A percentile compares a stretch with the other conserved stretches of the same genome.
These are phyloP conservation scores for Annulohypoxylon truncatum DNA, from an alignment of 2,329 filamentous ascomycete species.

Conservation along the genomic window DNA sequence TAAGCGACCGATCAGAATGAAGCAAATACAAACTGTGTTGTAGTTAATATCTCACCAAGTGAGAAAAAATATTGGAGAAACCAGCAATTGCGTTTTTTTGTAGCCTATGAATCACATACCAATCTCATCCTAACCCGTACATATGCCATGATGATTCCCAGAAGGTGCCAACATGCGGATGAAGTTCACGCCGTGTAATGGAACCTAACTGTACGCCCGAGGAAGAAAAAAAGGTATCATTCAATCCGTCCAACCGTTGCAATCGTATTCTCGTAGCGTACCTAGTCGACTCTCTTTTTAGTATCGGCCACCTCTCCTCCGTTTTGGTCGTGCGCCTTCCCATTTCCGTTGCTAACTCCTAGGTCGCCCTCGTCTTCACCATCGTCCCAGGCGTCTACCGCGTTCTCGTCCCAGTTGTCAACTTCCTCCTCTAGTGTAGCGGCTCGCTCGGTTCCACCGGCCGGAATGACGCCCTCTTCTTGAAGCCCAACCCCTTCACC, in stretches of 20 bases:
- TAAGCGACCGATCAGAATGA: background rate
- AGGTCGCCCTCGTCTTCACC: conserved; percentile 53
- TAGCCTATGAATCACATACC: conserved; percentile 22
- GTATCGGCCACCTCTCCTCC: conserved; percentile 43
- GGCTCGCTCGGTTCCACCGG: conserved; percentile 43
- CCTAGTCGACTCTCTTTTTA: conserved; percentile 53
- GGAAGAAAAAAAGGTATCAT: conserved; percentile 43
- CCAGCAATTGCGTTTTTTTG: conserved; percentile 16
- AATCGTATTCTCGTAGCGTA: conserved; percentile 33
- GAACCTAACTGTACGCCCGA: conserved; percentile 43
- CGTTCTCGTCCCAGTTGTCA: conserved; percentile 94
- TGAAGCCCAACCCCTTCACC: conserved; percentile 69
- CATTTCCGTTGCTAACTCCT: conserved; percentile 43
- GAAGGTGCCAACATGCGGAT: conserved; percentile 14
- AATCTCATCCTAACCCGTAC: conserved; percentile 39
- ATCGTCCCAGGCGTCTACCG: conserved; percentile 68
- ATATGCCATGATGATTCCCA: conserved; percentile 36
- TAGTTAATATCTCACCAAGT: background rate
- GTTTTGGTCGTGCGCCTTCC: conserved; percentile 45
- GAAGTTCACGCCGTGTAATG: conserved; percentile 30
- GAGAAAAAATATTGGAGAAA: background rate
- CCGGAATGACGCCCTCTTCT: conserved; percentile 71
- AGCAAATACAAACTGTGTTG: conserved; percentile 2
- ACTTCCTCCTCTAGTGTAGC: conserved; percentile 80
- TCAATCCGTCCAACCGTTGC: conserved; percentile 39